Conservation (phyloP, 1,139 yeast species). For the Arxiozyma bovina region DNA sequence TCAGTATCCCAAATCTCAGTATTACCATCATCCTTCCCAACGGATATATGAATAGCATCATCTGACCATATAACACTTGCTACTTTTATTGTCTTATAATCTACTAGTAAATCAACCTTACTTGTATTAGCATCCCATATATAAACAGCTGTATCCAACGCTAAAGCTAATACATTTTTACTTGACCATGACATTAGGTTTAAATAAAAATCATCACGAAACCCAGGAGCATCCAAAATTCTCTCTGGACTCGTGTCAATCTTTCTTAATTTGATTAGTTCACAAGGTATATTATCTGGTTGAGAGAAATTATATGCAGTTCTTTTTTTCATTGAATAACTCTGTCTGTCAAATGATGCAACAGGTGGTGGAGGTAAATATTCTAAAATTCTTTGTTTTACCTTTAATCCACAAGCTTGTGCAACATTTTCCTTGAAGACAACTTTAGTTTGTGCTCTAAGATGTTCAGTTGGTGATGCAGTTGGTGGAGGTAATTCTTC, state of each 20-base stretch:
- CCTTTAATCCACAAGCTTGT: slow-evolving; percentile 84
- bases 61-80: slow-evolving; percentile 86
- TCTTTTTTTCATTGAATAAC: slow-evolving; percentile 25
- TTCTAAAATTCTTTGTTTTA: slow-evolving; percentile 75
- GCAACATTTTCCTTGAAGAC: slow-evolving; percentile 83
- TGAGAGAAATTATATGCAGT: slow-evolving; percentile 24
- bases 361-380: slow-evolving; percentile 84
- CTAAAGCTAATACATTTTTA: slow-evolving; percentile 79
- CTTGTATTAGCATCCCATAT: slow-evolving; percentile 92
- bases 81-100: slow-evolving; percentile 36
- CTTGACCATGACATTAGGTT: slow-evolving; percentile 84
- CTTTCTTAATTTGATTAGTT: slow-evolving; percentile 44
- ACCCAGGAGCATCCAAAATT: slow-evolving; percentile 93
- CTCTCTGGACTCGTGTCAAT: slow-evolving; percentile 86
- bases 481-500: slow-evolving; percentile 36
- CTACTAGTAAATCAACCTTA: slow-evolving; percentile 58
- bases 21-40: slow-evolving; percentile 78
- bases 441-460: slow-evolving; percentile 59
- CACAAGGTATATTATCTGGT: slow-evolving; percentile 2
- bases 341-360: slow-evolving; percentile 25
- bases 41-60: slow-evolving; percentile 79
- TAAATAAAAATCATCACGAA: slow-evolving; percentile 84
- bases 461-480: slow-evolving; percentile 45
- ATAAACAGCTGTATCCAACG: slow-evolving; percentile 74
- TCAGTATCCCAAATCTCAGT: slow-evolving; percentile 94